phyloP scores from a whole-genome alignment of 2,329 filamentous ascomycete species.

The Microdochium paspali region DNA sequence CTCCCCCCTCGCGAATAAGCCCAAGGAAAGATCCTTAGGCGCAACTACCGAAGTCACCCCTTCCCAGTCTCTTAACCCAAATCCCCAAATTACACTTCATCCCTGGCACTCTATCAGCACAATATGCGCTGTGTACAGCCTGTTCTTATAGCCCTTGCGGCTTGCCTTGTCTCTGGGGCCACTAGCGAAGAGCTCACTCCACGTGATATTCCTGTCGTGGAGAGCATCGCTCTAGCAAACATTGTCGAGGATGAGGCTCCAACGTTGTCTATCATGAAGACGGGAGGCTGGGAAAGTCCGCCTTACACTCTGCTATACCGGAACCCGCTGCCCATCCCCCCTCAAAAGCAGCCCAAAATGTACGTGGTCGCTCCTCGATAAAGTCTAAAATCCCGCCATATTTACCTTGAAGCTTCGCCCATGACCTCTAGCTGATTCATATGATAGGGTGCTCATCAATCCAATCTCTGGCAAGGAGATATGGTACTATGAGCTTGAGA shows the following conservation, averaged over 20 bases:
- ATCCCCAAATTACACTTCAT: too few species aligned
- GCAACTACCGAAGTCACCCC: background rate
- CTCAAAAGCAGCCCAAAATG: conserved; percentile 29
- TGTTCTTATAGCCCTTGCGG: conserved; percentile 6
- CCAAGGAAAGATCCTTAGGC: too few species aligned
- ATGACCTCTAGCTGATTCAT: too few species aligned
- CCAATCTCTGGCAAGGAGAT: conserved; percentile 23
- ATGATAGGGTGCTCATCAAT: conserved; percentile 21
- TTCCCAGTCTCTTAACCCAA: background rate
- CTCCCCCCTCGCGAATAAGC: too few species aligned
- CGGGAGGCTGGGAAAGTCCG: conserved; percentile 17
- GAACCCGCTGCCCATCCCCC: conserved; percentile 29
- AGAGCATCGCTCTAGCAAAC: conserved; percentile 8
- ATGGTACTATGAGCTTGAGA: conserved; percentile 25
- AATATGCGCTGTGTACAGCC: background rate
- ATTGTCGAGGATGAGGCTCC: conserved; percentile 11
- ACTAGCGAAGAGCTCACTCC: conserved; percentile 7
- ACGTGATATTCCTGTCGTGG: conserved; percentile 11
- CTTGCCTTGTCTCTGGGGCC: conserved; percentile 6
- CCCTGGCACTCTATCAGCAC: background rate
- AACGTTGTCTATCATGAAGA: conserved; percentile 3
- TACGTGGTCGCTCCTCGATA: conserved; percentile 16
- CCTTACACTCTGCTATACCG: conserved; percentile 26
- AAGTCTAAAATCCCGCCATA: too few species aligned
- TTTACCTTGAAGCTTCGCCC: too few species aligned